Base-by-base conservation (phyloP, 371 early-diverging fungal genomes). In the Mucor indicus region DNA sequence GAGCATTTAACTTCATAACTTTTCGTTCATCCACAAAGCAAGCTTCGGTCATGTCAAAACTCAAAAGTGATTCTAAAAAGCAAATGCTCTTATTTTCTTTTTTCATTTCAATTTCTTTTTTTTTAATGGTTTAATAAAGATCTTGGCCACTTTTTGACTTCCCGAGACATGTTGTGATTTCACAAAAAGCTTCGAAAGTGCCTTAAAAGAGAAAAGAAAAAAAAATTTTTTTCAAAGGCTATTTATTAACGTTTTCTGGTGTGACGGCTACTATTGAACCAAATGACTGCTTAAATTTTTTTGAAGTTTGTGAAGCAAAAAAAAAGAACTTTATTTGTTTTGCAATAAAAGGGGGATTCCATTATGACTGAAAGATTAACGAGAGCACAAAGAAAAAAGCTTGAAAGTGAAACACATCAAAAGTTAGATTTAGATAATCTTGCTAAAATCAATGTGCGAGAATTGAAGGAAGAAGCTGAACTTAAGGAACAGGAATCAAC, bases 181-280 rank as follows among this genome's bases (percentile, higher is more conserved):
- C 53, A 54, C 44, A 44, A 59, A 41, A 59, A 59, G 60, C 60
- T 59, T 59, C 60, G 60, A 60, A 60, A 60, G 60, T 49, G 60
- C 46, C 60, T 60, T 60, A 22, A 32, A 49, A 39, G 49, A 53
- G 32, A 59, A 47, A 57, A 58, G 46, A 29, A 52, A 25, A 15
- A 37, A 48, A 57, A 42, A n/a, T 15, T 25, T 32, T 27, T 11
- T 25, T 16, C 37, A 31, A 35, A 37, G n/a, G n/a, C n/a, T n/a
- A n/a, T n/a, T n/a, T n/a, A n/a, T n/a, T n/a, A n/a, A n/a, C n/a
- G n/a, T n/a, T n/a, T n/a, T n/a, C n/a, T n/a, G n/a, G n/a, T n/a
- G n/a, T 11, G 10, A 6, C 27, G 25, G 15, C 31, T 35, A 23
- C 20, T 44, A 22, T 38, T 29, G 38, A 37, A 17, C 37, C 22